These are phyloP conservation scores for Cyberlindnera maritima DNA, from an alignment of 805 yeast genomes.

Conservation along the genomic window DNA sequence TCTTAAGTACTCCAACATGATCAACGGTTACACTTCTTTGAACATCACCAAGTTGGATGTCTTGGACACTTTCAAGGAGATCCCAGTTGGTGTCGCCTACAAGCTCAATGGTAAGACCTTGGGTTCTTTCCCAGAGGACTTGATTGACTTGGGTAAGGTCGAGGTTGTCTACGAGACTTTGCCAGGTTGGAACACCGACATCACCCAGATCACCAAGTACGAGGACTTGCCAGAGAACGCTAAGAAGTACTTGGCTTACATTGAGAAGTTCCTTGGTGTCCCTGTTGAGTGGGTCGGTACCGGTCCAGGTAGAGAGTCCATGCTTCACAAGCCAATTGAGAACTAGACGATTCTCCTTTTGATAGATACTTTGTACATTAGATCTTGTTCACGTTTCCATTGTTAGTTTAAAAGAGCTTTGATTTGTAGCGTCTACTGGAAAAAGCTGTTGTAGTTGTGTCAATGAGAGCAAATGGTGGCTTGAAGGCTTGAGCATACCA, in stretches of 20 bases:
- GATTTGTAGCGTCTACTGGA: too few relatives aligned
- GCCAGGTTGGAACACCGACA: conserved; percentile 93
- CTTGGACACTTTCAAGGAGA: conserved; percentile 83
- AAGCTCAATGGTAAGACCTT: conserved; percentile 72
- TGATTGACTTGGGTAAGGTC: conserved; percentile 75
- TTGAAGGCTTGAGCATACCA: too few relatives aligned
- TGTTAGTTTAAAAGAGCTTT: too few relatives aligned
- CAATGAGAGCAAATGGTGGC: too few relatives aligned
- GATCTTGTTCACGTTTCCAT: not conserved
- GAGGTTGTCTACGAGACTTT: conserved; percentile 89
- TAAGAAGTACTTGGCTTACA: conserved; percentile 75
- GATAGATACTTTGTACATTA: not conserved
- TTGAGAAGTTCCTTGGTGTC: conserved; percentile 79
- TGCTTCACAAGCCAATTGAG: conserved; percentile 57
- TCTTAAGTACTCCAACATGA: conserved; percentile 81
- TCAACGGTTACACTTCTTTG: conserved; percentile 92
- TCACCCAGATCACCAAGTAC: conserved; percentile 65
- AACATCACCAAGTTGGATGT: conserved; percentile 97
- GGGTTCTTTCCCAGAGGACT: conserved; percentile 89
- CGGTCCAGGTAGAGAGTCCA: conserved; percentile 94
- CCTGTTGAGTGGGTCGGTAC: conserved; percentile 98
- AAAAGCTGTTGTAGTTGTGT: not conserved
- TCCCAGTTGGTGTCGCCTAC: conserved; percentile 85
- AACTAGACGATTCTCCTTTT: conserved; percentile 1
- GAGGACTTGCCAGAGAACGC: conserved; percentile 88